Conservation (phyloP, 257 asterid species). For the Plantago major region DNA sequence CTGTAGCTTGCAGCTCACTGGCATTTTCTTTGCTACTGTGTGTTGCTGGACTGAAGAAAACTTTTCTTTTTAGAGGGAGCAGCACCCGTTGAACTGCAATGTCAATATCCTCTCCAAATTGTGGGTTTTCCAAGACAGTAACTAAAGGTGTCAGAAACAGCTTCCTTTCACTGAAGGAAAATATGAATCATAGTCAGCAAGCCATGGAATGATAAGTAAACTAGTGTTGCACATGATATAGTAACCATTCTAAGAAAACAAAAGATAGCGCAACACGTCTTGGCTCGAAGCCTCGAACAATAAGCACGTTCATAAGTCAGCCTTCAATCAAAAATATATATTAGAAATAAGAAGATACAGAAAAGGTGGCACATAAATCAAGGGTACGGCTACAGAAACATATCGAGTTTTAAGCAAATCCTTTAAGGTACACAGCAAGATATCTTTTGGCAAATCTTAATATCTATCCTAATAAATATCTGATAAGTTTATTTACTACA, state of each 20-base stretch:
- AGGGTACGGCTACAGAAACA: too few species aligned
- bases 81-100: conserved; percentile 60
- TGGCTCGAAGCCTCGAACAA: too few species aligned
- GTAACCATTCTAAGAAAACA: background rate
- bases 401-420: too few species aligned
- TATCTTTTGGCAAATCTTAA: too few species aligned
- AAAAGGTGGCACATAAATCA: too few species aligned
- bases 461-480: too few species aligned
- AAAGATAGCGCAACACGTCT: background rate
- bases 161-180: conserved; percentile 67
- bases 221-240: background rate
- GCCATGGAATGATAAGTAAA: conserved; percentile 5
- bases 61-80: conserved; percentile 54
- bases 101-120: conserved; percentile 60
- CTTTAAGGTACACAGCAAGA: too few species aligned
- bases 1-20: conserved; percentile 27
- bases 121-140: conserved; percentile 74
- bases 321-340: too few species aligned
- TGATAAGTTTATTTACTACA: too few species aligned
- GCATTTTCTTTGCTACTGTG: conserved; percentile 35
- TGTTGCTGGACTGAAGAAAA: conserved; percentile 30
- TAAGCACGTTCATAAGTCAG: too few species aligned
- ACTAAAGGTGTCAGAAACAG: conserved; percentile 79
- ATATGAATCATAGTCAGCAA: conserved; percentile 18
- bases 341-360: too few species aligned